phyloP scores from a whole-genome alignment of 2,329 filamentous ascomycete species.

The Bipolaris gigantea region DNA sequence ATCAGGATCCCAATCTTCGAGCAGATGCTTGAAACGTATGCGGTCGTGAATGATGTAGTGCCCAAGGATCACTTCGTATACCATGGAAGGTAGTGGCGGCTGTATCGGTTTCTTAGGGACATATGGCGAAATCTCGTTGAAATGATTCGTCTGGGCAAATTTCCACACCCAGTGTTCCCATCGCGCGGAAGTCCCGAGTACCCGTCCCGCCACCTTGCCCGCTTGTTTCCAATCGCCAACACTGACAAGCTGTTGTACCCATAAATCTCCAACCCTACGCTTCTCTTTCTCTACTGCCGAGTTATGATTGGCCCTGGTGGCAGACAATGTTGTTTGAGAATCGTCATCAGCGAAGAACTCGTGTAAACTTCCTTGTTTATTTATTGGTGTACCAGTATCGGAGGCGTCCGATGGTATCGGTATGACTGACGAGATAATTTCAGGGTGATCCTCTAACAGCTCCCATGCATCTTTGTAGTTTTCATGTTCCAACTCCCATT shows the following conservation, averaged over 20 bases:
- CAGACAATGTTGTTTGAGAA: slow-evolving; percentile 64
- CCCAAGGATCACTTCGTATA: slow-evolving; percentile 86
- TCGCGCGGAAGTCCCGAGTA: slow-evolving; percentile 73
- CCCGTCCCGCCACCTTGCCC: slow-evolving; percentile 78
- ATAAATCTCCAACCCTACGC: slow-evolving; percentile 84
- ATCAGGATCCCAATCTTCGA: slow-evolving; percentile 82
- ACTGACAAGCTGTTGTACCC: slow-evolving; percentile 83
- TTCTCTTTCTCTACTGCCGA: slow-evolving; percentile 83
- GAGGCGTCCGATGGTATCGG: slow-evolving; percentile 46
- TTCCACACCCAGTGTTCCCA: slow-evolving; percentile 98
- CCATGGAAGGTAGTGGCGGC: slow-evolving; percentile 75
- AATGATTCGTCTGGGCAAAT: slow-evolving; percentile 82
- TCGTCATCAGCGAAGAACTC: slow-evolving; percentile 75
- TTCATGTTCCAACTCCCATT: slow-evolving; percentile 80
- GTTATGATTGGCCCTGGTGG: slow-evolving; percentile 57
- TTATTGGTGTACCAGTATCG: slow-evolving; percentile 50
- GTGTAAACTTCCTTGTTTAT: slow-evolving; percentile 50
- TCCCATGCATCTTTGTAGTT: slow-evolving; percentile 87
- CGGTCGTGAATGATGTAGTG: slow-evolving; percentile 85
- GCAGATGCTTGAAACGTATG: slow-evolving; percentile 71
- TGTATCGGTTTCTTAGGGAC: slow-evolving; percentile 77
- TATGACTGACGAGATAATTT: slow-evolving; percentile 55
- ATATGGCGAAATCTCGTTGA: slow-evolving; percentile 85
- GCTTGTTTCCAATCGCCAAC: slow-evolving; percentile 75
- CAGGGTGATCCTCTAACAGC: slow-evolving; percentile 83